Evolutionary conservation across 768 basidiomycete species (phyloP).

Genomic region (Melanogaster broomeanus): DNA sequence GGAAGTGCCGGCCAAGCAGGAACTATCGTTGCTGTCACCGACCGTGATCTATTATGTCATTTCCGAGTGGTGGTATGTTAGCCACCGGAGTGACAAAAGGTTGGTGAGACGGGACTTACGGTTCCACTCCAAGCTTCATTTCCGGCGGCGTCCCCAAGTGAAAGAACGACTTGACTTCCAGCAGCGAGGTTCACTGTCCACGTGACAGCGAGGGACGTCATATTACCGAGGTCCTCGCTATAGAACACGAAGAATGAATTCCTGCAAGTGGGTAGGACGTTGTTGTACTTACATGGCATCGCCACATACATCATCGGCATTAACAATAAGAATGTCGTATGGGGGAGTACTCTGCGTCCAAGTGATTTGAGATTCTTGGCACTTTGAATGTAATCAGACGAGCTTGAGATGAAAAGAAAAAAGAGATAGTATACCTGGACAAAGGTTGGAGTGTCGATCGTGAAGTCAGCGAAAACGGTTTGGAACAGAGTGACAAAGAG

Average conservation of each 20-base stretch:
- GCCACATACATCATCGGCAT: constrained; percentile 57
- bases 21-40: constrained; percentile 33
- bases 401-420: not conserved
- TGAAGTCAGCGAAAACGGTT: constrained; percentile 54
- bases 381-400: constrained; percentile 41
- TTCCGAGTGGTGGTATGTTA: not conserved
- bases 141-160: constrained; percentile 50
- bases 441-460: constrained; percentile 51
- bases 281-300: constrained; percentile 50
- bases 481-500: constrained; percentile 61
- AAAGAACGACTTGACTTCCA: constrained; percentile 51
- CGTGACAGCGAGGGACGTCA: constrained; percentile 40
- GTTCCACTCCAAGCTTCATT: constrained; percentile 68
- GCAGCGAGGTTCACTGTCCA: constrained; percentile 46
- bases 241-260: constrained; percentile 8
- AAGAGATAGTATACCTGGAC: constrained; percentile 47
- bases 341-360: constrained; percentile 53
- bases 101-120: constrained; percentile 40
- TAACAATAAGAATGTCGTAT: constrained; percentile 61
- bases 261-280: not conserved
- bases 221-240: constrained; percentile 64
- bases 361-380: constrained; percentile 46
- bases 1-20: constrained; percentile 34
- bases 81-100: not conserved
- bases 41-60: constrained; percentile 36